These are phyloP conservation scores for Rhynchosporium secalis DNA, from an alignment of 2,329 filamentous ascomycete genomes.

Conservation along the genomic window DNA sequence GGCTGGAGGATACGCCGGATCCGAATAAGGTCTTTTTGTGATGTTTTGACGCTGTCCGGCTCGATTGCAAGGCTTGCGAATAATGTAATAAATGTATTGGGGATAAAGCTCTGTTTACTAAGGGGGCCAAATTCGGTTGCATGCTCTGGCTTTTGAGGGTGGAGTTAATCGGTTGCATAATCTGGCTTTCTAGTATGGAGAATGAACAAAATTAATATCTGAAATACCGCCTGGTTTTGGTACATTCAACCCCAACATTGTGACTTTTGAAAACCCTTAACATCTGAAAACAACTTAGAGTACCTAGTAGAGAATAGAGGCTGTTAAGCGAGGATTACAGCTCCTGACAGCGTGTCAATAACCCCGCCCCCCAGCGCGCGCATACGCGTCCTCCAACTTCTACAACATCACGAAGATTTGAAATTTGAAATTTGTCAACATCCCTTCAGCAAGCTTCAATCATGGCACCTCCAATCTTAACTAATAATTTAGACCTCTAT, in stretches of 20 bases:
- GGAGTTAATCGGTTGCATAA: background rate
- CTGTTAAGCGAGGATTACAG: background rate
- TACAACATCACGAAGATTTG: background rate
- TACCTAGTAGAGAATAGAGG: background rate
- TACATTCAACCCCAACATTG: background rate
- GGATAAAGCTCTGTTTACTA: background rate
- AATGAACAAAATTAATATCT: background rate
- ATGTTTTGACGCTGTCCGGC: background rate
- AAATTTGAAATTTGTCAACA: background rate
- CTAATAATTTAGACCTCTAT: slow-evolving; percentile 29
- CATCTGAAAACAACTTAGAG: slow-evolving; percentile 1
- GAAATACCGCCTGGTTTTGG: background rate
- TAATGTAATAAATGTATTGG: background rate
- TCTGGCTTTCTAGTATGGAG: background rate
- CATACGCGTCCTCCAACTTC: background rate
- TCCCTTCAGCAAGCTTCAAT: background rate
- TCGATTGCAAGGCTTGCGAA: background rate
- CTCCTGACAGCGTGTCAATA: background rate
- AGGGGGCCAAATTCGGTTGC: background rate
- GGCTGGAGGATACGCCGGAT: slow-evolving; percentile 22
- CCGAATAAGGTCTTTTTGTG: background rate
- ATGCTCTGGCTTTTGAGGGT: background rate
- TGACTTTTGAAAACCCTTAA: background rate
- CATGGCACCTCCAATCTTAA: slow-evolving; percentile 30
- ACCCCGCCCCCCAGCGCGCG: background rate